These are phyloP conservation scores for Leishmania lainsoni DNA, from an alignment of 208 protist species.

Conservation along the genomic window DNA sequence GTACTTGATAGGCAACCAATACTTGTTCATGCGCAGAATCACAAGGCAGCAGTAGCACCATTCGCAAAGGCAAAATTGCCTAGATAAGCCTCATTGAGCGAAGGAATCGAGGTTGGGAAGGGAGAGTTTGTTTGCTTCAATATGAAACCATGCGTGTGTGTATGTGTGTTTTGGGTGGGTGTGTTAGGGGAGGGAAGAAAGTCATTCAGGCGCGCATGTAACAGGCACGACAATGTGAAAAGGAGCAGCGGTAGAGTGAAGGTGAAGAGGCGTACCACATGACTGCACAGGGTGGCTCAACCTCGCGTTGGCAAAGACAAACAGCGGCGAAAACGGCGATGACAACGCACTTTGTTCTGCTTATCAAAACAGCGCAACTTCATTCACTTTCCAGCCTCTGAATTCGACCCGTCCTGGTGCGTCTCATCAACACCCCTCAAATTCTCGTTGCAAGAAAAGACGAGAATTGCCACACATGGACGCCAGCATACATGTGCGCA, in stretches of 20 bases:
- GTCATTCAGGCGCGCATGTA: neutral
- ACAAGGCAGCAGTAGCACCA: neutral
- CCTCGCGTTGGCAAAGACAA: neutral
- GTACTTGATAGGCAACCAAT: slow-evolving; percentile 37
- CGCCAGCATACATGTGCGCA: neutral
- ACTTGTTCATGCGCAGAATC: neutral
- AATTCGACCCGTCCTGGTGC: neutral
- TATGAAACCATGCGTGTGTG: neutral
- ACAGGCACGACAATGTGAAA: neutral
- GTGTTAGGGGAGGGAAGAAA: neutral
- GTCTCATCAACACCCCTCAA: neutral
- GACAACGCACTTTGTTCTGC: neutral
- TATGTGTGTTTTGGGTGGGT: neutral
- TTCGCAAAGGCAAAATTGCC: neutral
- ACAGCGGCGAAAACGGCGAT: neutral
- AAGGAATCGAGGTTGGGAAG: neutral
- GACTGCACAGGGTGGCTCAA: no score
- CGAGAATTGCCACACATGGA: neutral
- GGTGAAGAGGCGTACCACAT: no score
- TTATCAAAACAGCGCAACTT: neutral
- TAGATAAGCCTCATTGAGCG: neutral
- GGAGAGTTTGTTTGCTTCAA: neutral
- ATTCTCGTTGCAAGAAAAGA: neutral
- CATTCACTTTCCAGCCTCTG: neutral
- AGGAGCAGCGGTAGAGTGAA: neutral